Conservation (phyloP, 1,139 yeast genomes). For the Nakaseomyces sp. region DNA sequence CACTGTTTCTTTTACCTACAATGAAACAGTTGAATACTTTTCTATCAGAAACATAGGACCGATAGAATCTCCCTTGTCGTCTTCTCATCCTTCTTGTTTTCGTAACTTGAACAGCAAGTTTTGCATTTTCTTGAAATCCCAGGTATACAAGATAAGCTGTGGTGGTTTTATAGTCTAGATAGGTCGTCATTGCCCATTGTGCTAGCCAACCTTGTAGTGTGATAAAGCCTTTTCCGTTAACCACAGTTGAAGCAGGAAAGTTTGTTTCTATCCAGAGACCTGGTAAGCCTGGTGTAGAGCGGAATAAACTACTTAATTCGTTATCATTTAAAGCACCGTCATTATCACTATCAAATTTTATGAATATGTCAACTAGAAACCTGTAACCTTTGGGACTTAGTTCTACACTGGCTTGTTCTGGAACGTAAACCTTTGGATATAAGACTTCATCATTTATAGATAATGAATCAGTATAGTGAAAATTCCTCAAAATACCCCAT, state of each 20-base stretch:
- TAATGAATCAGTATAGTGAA: conserved; percentile 84
- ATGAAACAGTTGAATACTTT: conserved; percentile 87
- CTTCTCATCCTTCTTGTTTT: conserved; percentile 63
- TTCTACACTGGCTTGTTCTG: conserved; percentile 74
- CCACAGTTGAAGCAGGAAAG: conserved; percentile 79
- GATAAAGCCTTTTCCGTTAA: conserved; percentile 81
- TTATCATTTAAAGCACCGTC: conserved; percentile 83
- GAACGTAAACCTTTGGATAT: conserved; percentile 71
- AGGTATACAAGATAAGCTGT: conserved; percentile 80
- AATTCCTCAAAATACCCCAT: conserved; percentile 86
- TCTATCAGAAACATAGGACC: conserved; percentile 68
- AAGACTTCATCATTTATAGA: conserved; percentile 72
- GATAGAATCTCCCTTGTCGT: conserved; percentile 54
- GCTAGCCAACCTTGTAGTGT: conserved; percentile 97
- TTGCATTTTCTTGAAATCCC: conserved; percentile 56
- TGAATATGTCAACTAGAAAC: conserved; percentile 79
- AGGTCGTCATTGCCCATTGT: conserved; percentile 95
- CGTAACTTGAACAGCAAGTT: conserved; percentile 69
- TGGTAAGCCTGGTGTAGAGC: conserved; percentile 91
- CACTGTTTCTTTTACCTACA: conserved; percentile 77
- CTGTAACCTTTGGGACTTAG: conserved; percentile 89
- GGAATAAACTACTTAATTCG: conserved; percentile 61
- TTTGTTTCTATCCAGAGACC: conserved; percentile 73
- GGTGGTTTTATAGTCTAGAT: conserved; percentile 72
- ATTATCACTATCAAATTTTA: conserved; percentile 83